A percentile compares a stretch with the other conserved stretches of the same genome.
Conservation (phyloP, 2,329 filamentous ascomycete genomes). For the Colletotrichum sp. region DNA sequence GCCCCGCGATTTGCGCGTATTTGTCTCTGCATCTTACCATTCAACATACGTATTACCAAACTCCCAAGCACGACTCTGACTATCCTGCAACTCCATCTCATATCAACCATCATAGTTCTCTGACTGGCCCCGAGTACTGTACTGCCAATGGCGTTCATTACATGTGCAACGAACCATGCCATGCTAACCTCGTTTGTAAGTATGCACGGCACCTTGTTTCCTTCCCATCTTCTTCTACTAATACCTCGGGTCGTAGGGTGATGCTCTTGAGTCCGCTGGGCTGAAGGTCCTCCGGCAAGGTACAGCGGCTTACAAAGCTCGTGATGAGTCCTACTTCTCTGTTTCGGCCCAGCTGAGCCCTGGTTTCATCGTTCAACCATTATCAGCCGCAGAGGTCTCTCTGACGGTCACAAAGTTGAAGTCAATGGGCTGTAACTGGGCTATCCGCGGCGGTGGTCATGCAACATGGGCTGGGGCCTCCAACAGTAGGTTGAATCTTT, state of each 20-base stretch:
- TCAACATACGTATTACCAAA: background rate
- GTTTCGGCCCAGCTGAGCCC: background rate
- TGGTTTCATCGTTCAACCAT: constrained; percentile 30
- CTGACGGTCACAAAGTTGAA: constrained; percentile 27
- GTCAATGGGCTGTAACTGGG: constrained; percentile 31
- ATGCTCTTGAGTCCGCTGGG: background rate
- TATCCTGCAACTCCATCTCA: background rate
- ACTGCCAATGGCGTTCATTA: background rate
- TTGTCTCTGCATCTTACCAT: background rate
- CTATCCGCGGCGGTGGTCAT: constrained; percentile 38
- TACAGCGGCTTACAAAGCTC: background rate
- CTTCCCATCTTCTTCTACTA: background rate
- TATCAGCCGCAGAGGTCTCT: constrained; percentile 28
- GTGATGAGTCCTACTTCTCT: background rate
- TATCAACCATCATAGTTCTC: background rate
- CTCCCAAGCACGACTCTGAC: background rate
- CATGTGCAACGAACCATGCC: background rate
- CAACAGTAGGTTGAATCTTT: background rate
- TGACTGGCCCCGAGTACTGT: rapidly evolving
- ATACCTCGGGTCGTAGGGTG: background rate
- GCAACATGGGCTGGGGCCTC: constrained; percentile 4
- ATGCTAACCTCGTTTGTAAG: background rate
- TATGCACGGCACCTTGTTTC: rapidly evolving
- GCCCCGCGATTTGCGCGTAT: background rate
- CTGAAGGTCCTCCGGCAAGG: background rate